Percentiles rank a stretch among this genome's conserved stretches.
These are phyloP conservation scores for Nitzschia putrida DNA, from an alignment of 108 stramenopile genomes.

Conservation along the genomic window DNA sequence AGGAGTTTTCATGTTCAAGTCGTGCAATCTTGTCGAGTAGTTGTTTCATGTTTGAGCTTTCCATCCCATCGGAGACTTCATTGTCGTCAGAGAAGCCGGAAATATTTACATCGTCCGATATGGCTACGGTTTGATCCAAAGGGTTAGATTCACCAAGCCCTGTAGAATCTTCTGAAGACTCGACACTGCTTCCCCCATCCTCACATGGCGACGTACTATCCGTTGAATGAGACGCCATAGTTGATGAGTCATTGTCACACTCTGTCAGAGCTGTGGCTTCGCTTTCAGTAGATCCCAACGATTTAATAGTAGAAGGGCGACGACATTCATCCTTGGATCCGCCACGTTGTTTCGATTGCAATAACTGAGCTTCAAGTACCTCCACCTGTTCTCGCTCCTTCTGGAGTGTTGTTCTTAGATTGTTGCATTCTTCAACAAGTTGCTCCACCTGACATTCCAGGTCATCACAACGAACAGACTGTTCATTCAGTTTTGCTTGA, in stretches of 20 bases:
- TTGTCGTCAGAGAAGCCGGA: background rate
- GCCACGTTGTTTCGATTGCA: background rate
- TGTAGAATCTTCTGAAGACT: background rate
- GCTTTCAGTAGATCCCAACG: background rate
- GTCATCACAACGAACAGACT: background rate
- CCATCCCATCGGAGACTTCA: background rate
- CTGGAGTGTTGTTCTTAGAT: background rate
- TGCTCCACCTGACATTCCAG: conserved; percentile 16
- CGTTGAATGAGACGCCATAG: background rate
- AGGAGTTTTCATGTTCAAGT: conserved; percentile 16
- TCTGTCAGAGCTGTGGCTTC: background rate
- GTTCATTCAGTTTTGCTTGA: conserved; percentile 7
- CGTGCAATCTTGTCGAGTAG: conserved; percentile 14
- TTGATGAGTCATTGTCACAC: background rate
- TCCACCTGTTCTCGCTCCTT: background rate
- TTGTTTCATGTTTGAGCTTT: background rate
- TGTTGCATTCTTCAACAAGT: background rate
- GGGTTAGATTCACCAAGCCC: background rate
- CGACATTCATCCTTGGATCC: no score
- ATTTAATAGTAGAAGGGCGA: background rate
- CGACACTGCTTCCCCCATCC: background rate
- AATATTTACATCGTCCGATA: conserved; percentile 7
- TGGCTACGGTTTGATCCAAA: background rate
- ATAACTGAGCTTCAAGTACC: background rate
- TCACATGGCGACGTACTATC: background rate